Conservation (phyloP, 306 rosid genomes). For the Ceratonia siliqua region DNA sequence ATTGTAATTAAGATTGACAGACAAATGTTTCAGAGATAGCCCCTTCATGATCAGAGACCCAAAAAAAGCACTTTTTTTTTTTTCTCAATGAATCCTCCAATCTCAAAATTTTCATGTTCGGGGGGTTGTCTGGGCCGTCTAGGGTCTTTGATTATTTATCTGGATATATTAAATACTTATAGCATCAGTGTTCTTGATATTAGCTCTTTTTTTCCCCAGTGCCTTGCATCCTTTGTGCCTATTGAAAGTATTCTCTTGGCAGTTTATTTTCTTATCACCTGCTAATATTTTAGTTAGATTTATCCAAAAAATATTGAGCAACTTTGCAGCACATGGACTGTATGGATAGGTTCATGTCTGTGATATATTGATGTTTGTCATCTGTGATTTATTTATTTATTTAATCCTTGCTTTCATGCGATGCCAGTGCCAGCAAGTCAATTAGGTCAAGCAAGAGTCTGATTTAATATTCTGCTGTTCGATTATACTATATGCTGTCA, state of each 20-base stretch:
- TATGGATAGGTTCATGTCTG: slow-evolving; percentile 12
- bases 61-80: neutral
- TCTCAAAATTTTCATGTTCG: neutral
- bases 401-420: neutral
- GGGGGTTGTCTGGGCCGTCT: neutral
- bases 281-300: neutral
- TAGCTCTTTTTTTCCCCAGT: neutral
- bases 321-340: neutral
- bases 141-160: neutral
- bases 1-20: neutral
- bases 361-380: neutral
- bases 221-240: neutral
- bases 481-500: slow-evolving; percentile 8
- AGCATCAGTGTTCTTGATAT: neutral
- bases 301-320: neutral
- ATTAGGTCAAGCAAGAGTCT: slow-evolving; percentile 15
- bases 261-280: neutral
- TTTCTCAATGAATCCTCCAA: neutral
- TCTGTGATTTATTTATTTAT: neutral
- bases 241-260: neutral
- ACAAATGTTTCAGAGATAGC: neutral
- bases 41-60: neutral
- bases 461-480: slow-evolving; percentile 7
- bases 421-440: slow-evolving; percentile 19
- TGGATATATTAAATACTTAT: slow-evolving; percentile 9